phyloP scores from a whole-genome alignment of 2,329 filamentous ascomycete species.

The Cladorrhinum sp. region DNA sequence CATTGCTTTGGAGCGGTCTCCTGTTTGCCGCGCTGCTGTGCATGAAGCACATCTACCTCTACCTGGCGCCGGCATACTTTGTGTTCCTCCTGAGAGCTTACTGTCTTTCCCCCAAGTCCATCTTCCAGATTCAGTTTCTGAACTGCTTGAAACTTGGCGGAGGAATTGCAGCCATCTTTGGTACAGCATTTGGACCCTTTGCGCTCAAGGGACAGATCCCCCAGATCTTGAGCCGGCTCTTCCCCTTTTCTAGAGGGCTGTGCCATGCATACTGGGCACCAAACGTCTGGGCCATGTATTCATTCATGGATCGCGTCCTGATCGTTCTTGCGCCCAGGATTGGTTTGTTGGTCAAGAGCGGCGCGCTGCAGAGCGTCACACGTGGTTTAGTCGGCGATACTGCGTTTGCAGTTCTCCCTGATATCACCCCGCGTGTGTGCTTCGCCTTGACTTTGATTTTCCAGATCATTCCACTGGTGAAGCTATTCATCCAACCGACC shows the following conservation, averaged over 20 bases:
- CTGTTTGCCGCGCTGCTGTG: slow-evolving; percentile 83
- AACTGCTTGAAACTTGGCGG: slow-evolving; percentile 82
- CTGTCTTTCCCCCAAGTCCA: slow-evolving; percentile 74
- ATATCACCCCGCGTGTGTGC: slow-evolving; percentile 75
- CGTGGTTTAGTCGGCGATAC: slow-evolving; percentile 91
- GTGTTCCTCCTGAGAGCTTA: slow-evolving; percentile 87
- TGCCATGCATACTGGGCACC: slow-evolving; percentile 99
- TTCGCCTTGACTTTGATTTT: slow-evolving; percentile 81
- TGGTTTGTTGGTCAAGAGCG: slow-evolving; percentile 67
- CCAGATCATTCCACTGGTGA: slow-evolving; percentile 74
- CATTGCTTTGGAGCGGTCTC: slow-evolving; percentile 73
- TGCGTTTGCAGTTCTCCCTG: slow-evolving; percentile 86
- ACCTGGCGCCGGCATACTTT: slow-evolving; percentile 93
- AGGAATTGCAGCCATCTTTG: slow-evolving; percentile 69
- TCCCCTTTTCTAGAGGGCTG: slow-evolving; percentile 88
- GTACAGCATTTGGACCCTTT: slow-evolving; percentile 86
- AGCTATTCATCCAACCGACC: slow-evolving; percentile 74
- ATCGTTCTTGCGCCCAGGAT: slow-evolving; percentile 83
- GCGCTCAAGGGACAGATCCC: slow-evolving; percentile 74
- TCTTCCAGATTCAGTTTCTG: slow-evolving; percentile 70
- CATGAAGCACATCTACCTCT: slow-evolving; percentile 97
- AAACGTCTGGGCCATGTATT: slow-evolving; percentile 96
- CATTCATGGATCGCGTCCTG: slow-evolving; percentile 78
- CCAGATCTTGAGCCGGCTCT: slow-evolving; percentile 79
- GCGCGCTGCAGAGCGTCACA: slow-evolving; percentile 83